Evolutionary conservation across 73 alveolate genomes (phyloP).

Genomic region (Symbiodinium natans): DNA sequence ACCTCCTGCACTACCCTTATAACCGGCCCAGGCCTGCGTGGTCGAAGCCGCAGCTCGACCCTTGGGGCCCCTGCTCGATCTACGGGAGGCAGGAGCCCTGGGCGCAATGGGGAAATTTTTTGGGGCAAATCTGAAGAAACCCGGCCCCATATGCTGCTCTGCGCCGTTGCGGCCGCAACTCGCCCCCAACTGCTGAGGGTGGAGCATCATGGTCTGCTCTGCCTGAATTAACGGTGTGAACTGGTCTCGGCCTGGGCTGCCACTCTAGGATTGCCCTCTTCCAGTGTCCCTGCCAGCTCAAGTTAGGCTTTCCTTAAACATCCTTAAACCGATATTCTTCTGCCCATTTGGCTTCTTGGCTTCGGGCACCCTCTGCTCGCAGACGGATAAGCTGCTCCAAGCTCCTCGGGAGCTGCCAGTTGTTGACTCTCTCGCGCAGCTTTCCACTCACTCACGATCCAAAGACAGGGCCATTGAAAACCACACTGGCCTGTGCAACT

Average conservation of each 20-base stretch:
- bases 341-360: too few species aligned
- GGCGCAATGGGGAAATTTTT: neutral
- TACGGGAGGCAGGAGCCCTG: constrained; percentile 15
- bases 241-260: neutral
- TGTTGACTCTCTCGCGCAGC: too few species aligned
- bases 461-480: neutral
- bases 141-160: too few species aligned
- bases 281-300: too few species aligned
- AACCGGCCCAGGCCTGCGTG: too few species aligned
- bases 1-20: too few species aligned
- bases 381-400: constrained; percentile 86
- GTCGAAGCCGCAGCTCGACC: constrained; percentile 9
- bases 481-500: constrained; percentile 33
- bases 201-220: neutral
- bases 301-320: too few species aligned
- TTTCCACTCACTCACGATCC: neutral
- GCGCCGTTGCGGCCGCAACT: neutral
- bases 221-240: neutral
- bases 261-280: too few species aligned
- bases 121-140: too few species aligned
- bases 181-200: neutral
- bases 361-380: constrained; percentile 23
- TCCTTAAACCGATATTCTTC: too few species aligned
- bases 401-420: neutral
- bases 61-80: constrained; percentile 29